Evolutionary conservation across 805 yeast genomes (phyloP).

Genomic region (Teunomyces aglyptinius): DNA sequence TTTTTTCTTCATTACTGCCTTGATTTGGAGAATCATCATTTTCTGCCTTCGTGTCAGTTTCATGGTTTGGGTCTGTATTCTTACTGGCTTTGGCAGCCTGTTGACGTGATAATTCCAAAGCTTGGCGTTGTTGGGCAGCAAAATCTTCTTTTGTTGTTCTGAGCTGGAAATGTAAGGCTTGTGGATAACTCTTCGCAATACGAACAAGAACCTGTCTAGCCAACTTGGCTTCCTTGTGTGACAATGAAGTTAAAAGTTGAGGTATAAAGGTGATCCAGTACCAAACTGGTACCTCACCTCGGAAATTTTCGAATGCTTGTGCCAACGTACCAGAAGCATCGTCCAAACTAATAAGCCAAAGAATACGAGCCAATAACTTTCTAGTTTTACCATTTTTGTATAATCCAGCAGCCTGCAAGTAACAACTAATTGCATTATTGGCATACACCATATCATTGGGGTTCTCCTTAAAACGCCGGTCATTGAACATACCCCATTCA

Average conservation of each 20-base stretch:
- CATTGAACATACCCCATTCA: conserved; percentile 98
- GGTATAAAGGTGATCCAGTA: conserved; percentile 98
- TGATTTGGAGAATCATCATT: conserved; percentile 7
- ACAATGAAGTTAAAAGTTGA: conserved; percentile 82
- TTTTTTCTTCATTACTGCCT: conserved; percentile 3
- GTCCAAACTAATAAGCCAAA: conserved; percentile 92
- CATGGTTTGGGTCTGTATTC: conserved; percentile 3
- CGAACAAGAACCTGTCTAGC: conserved; percentile 85
- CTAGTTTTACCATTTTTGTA: conserved; percentile 92
- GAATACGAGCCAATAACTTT: conserved; percentile 78
- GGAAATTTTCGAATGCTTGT: conserved; percentile 84
- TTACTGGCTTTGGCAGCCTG: conserved; percentile 9
- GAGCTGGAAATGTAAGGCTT: conserved; percentile 93
- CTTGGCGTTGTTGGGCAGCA: conserved; percentile 80
- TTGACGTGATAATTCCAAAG: conserved; percentile 35
- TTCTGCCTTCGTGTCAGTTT: conserved; percentile 6
- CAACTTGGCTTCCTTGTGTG: conserved; percentile 86
- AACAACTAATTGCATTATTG: conserved; percentile 91
- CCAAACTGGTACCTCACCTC: conserved; percentile 98
- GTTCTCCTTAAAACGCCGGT: conserved; percentile 78
- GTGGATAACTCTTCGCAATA: conserved; percentile 96
- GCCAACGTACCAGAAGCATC: conserved; percentile 79
- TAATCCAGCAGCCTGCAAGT: conserved; percentile 94
- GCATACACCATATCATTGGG: conserved; percentile 82
- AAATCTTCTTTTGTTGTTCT: conserved; percentile 94